Conservation (phyloP, 768 basidiomycete species). For the Obba rivulosa region DNA sequence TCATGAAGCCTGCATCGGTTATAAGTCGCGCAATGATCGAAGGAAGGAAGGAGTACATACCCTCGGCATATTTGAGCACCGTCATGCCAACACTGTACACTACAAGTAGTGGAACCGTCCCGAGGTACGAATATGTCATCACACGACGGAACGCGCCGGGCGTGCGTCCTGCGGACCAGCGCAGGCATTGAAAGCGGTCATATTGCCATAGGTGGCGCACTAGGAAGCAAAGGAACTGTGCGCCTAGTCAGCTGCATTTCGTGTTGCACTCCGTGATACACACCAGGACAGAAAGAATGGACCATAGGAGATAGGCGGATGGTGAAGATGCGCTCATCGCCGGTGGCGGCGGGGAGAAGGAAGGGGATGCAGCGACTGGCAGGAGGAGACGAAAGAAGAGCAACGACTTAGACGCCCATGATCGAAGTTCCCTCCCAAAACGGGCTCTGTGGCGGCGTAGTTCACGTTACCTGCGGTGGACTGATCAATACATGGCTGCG, state of each 20-base stretch:
- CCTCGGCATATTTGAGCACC: constrained; percentile 68
- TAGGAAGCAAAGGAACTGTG: constrained; percentile 59
- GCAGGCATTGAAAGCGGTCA: constrained; percentile 69
- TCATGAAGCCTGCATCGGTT: constrained; percentile 30
- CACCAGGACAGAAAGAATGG: constrained; percentile 61
- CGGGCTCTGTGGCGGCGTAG: too few species aligned
- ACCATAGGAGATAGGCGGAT: constrained; percentile 72
- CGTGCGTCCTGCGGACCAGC: constrained; percentile 70
- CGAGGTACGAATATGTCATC: constrained; percentile 91
- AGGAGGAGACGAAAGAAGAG: too few species aligned
- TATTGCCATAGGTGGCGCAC: constrained; percentile 76
- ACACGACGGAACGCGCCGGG: constrained; percentile 83
- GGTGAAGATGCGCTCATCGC: constrained; percentile 70
- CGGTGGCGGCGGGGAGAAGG: too few species aligned
- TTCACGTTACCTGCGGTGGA: too few species aligned
- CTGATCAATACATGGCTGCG: too few species aligned
- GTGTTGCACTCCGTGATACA: too few species aligned
- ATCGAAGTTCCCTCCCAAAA: too few species aligned
- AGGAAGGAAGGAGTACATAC: constrained; percentile 29
- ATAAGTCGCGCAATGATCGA: constrained; percentile 6
- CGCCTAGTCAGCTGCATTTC: constrained; percentile 6
- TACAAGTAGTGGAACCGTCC: constrained; percentile 59
- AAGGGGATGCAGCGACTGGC: too few species aligned
- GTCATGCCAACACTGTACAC: constrained; percentile 60
- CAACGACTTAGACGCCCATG: too few species aligned